phyloP scores from a whole-genome alignment of 129 eudicot species.

The Flaveria trinervia region DNA sequence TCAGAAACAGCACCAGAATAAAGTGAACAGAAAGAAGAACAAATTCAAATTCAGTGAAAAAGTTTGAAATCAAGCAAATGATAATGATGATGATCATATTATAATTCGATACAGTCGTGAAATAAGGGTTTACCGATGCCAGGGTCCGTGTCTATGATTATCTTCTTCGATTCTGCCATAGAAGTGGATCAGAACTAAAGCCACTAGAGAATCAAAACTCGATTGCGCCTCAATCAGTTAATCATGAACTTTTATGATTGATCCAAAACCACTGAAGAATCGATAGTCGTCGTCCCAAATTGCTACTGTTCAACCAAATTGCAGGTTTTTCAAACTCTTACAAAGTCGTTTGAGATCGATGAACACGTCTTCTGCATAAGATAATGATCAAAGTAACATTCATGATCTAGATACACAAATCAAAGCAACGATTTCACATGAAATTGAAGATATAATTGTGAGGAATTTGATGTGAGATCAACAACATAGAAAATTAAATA shows the following conservation, averaged over 20 bases:
- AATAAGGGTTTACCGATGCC: constrained; percentile 65
- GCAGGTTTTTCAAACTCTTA: neutral
- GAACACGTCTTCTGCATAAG: neutral
- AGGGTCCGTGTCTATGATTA: constrained; percentile 94
- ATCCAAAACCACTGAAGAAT: neutral
- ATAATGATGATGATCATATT: neutral
- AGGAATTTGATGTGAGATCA: no score
- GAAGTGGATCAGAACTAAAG: neutral
- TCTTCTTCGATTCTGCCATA: constrained; percentile 67
- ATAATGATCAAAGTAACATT: neutral
- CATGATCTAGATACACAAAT: no score
- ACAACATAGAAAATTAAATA: no score
- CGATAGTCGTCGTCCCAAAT: neutral
- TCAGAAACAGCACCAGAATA: no score
- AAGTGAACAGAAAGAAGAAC: no score
- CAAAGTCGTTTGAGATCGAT: neutral
- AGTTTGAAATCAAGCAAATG: no score
- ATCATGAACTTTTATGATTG: neutral
- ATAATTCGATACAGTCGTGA: neutral
- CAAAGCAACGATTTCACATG: no score
- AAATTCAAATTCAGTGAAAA: no score
- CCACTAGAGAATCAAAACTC: neutral
- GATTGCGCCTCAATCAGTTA: neutral
- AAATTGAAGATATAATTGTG: no score
- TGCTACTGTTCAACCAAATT: neutral